Evolutionary conservation across 148 eudicot species (phyloP).

Genomic region (Gaultheria prostrata): DNA sequence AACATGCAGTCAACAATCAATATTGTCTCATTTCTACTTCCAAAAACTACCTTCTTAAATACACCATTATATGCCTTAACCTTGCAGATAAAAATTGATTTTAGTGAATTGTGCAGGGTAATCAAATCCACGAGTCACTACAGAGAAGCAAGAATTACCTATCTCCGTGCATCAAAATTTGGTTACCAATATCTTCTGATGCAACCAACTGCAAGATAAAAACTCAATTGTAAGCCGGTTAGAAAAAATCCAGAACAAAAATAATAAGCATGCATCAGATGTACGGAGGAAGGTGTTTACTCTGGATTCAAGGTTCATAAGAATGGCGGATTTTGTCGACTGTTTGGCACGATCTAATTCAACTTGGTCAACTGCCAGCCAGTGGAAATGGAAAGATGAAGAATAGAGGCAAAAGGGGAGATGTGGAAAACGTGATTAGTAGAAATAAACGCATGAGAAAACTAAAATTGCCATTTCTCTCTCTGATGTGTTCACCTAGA

Average conservation of each 20-base stretch:
- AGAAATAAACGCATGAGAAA: not conserved
- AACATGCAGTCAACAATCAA: not conserved
- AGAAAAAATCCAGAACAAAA: not conserved
- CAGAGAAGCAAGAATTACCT: slow-evolving; percentile 32
- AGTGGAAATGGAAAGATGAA: slow-evolving; percentile 4
- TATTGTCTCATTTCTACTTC: not conserved
- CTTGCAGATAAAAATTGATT: slow-evolving; percentile 6
- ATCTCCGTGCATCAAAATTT: slow-evolving; percentile 57
- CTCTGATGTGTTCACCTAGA: slow-evolving; percentile 18
- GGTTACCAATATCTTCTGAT: slow-evolving; percentile 61
- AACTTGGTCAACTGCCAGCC: slow-evolving; percentile 49
- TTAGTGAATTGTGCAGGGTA: not conserved
- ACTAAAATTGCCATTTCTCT: not conserved
- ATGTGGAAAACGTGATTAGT: not conserved
- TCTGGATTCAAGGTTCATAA: slow-evolving; percentile 93
- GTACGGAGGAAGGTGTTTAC: slow-evolving; percentile 38
- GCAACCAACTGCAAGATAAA: slow-evolving; percentile 39
- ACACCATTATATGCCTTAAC: not conserved
- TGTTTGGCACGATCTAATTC: slow-evolving; percentile 85
- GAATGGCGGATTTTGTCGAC: slow-evolving; percentile 74
- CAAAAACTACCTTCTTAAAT: not conserved
- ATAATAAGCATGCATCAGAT: not conserved
- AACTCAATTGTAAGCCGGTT: slow-evolving; percentile 1
- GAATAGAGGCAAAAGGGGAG: not conserved
- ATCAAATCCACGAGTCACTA: not conserved